phyloP scores from a whole-genome alignment of 176 grass and related monocot species.

The Cymbopogon citratus region DNA sequence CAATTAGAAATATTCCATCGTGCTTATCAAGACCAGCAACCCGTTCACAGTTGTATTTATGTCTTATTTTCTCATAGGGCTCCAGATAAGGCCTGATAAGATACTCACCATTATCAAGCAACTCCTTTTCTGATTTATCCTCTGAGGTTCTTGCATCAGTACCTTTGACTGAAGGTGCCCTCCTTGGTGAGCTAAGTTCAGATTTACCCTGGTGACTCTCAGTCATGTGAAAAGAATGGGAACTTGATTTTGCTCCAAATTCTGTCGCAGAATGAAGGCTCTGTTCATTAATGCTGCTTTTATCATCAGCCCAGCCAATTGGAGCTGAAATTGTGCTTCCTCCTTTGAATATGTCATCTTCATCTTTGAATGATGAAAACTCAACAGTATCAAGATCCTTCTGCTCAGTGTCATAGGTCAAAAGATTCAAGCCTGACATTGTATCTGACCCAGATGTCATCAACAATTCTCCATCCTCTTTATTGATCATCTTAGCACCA shows the following conservation, averaged over 20 bases:
- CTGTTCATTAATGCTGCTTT: conserved; percentile 76
- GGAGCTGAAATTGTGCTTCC: conserved; percentile 54
- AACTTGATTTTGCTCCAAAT: conserved; percentile 80
- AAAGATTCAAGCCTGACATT: conserved; percentile 76
- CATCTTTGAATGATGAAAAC: conserved; percentile 59
- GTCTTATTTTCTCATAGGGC: conserved; percentile 87
- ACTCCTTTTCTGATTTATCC: conserved; percentile 85
- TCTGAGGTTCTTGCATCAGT: conserved; percentile 68
- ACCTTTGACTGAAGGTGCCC: conserved; percentile 49
- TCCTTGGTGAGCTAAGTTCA: conserved; percentile 76
- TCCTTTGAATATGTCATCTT: conserved; percentile 64
- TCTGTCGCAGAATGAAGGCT: conserved; percentile 93
- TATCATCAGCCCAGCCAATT: conserved; percentile 83
- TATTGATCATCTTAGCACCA: conserved; percentile 40
- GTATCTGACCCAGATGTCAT: conserved; percentile 66
- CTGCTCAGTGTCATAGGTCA: conserved; percentile 50
- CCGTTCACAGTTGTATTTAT: conserved; percentile 93
- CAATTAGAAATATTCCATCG: conserved; percentile 97
- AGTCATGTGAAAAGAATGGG: conserved; percentile 67
- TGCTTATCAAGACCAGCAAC: conserved; percentile 94
- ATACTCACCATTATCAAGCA: conserved; percentile 96
- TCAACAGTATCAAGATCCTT: conserved; percentile 58
- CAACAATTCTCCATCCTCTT: conserved; percentile 50
- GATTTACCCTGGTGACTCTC: conserved; percentile 63
- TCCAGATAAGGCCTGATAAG: conserved; percentile 96